Conservation (phyloP, 441 rosid species). For the Corymbia calophylla region DNA sequence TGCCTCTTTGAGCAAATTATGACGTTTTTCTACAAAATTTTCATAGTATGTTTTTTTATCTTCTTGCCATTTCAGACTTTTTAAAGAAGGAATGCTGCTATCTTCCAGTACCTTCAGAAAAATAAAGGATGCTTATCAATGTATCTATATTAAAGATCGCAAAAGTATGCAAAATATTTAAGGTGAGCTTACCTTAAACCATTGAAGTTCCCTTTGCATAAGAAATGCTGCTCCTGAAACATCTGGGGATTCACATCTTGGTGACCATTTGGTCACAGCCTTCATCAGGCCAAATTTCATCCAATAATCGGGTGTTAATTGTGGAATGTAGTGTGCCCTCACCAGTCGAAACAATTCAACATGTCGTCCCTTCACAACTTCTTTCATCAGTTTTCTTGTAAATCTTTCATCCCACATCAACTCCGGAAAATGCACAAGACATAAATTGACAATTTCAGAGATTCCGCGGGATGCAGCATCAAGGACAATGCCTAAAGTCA, state of each 20-base stretch:
- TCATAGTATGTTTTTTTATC: too few relatives aligned
- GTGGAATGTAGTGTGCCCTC: neutral
- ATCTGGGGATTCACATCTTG: rapidly evolving
- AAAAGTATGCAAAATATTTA: rapidly evolving
- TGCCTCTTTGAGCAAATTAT: too few relatives aligned
- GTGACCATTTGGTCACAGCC: neutral
- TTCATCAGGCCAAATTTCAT: neutral
- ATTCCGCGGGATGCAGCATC: neutral
- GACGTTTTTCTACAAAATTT: too few relatives aligned
- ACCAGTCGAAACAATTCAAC: neutral
- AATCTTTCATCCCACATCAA: neutral
- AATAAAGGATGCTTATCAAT: too few relatives aligned
- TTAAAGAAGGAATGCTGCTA: too few relatives aligned
- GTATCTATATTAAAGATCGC: too few relatives aligned
- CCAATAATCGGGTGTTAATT: neutral
- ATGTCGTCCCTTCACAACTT: neutral
- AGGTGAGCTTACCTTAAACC: too few relatives aligned
- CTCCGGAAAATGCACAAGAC: neutral
- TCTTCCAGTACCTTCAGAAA: too few relatives aligned
- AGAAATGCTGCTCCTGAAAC: too few relatives aligned
- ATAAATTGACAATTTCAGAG: neutral
- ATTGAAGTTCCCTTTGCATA: too few relatives aligned
- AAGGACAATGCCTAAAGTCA: neutral
- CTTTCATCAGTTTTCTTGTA: neutral
- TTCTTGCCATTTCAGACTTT: too few relatives aligned